A percentile compares a stretch with the other conserved stretches of the same genome.
phyloP scores from a whole-genome alignment of 805 yeast genomes.

The Geotrichum ghanense region DNA sequence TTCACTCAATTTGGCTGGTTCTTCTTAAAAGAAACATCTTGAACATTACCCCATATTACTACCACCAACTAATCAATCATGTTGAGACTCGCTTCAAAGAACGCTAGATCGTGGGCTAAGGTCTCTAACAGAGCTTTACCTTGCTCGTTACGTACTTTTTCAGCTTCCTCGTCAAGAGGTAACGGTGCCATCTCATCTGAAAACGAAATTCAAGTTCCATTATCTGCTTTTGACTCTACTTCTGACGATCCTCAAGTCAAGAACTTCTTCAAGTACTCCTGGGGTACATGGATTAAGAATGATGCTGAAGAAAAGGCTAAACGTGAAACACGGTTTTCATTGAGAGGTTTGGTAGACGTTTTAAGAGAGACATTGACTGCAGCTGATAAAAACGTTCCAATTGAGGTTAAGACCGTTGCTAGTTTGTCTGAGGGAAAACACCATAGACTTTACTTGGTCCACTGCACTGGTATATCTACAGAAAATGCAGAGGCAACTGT shows the following conservation, averaged over 20 bases:
- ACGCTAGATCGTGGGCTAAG: neutral
- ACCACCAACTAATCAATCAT: neutral
- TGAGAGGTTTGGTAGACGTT: conserved; percentile 53
- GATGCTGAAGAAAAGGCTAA: conserved; percentile 63
- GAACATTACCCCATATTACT: neutral
- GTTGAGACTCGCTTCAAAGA: neutral
- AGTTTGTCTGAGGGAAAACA: conserved; percentile 92
- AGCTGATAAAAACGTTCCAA: conserved; percentile 27
- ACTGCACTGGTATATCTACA: conserved; percentile 36
- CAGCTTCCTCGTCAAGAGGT: neutral
- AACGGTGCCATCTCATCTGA: neutral
- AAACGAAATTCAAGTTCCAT: neutral
- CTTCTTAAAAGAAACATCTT: too few relatives aligned
- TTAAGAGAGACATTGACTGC: conserved; percentile 16
- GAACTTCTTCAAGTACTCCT: conserved; percentile 72
- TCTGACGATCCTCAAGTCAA: conserved; percentile 31
- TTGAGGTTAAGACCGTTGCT: conserved; percentile 56
- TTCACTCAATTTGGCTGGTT: neutral
- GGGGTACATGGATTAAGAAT: conserved; percentile 91
- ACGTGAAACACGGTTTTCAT: conserved; percentile 70
- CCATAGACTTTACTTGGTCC: conserved; percentile 69
- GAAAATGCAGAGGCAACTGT: conserved; percentile 31
- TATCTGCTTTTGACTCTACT: conserved; percentile 9
- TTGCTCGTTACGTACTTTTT: neutral
- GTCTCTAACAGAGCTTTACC: neutral